Evolutionary conservation across 1,284 basidiomycete species (phyloP).

Genomic region (Irpex lacteus): DNA sequence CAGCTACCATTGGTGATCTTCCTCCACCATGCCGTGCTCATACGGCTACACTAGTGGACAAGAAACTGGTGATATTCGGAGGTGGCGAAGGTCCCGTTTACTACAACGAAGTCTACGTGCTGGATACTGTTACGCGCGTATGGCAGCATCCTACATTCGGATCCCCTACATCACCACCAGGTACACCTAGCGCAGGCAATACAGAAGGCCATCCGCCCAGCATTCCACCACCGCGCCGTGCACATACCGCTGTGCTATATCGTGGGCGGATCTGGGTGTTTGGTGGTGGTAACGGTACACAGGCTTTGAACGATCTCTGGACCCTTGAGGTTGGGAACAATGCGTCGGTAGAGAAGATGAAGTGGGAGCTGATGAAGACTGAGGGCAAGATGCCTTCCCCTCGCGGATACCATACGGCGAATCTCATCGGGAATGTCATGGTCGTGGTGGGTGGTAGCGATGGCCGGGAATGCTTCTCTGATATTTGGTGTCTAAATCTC

Average conservation of each 20-base stretch:
- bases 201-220: not conserved
- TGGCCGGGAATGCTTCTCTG: conserved; percentile 77
- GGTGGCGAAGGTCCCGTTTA: conserved; percentile 81
- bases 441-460: conserved; percentile 82
- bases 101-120: conserved; percentile 76
- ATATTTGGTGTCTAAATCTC: conserved; percentile 85
- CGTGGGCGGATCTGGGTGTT: conserved; percentile 80
- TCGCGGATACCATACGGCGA: conserved; percentile 90
- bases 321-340: conserved; percentile 60
- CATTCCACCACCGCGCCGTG: conserved; percentile 69
- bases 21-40: conserved; percentile 87
- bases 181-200: not conserved
- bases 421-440: conserved; percentile 83
- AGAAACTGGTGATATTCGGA: conserved; percentile 79
- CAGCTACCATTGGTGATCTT: conserved; percentile 69
- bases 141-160: conserved; percentile 58
- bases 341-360: conserved; percentile 44
- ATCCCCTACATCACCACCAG: conserved; percentile 18
- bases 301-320: conserved; percentile 90
- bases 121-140: conserved; percentile 74
- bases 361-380: conserved; percentile 62
- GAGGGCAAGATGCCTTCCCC: conserved; percentile 53
- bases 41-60: conserved; percentile 83
- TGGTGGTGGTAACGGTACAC: conserved; percentile 88
- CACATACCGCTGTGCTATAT: conserved; percentile 83